Conservation (phyloP, 768 basidiomycete species). For the Xerocomellus chrysenteron region DNA sequence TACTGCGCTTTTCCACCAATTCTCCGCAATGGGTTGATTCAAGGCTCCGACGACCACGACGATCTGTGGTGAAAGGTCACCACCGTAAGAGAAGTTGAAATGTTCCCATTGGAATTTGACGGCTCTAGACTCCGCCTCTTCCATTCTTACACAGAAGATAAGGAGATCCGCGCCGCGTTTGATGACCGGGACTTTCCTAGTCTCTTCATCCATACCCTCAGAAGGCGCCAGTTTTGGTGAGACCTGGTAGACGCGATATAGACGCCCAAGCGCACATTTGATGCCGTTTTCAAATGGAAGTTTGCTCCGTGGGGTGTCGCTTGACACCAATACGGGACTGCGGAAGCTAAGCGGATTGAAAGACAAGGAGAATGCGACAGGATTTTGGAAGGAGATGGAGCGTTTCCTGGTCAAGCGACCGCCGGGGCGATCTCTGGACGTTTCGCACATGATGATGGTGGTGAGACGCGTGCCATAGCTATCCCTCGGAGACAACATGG, state of each 20-base stretch:
- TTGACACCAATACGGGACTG: conserved; percentile 22
- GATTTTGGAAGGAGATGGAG: conserved; percentile 24
- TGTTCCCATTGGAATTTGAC: conserved; percentile 27
- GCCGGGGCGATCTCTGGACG: not conserved
- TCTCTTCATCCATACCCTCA: conserved; percentile 3
- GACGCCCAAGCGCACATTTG: conserved; percentile 5
- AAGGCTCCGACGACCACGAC: conserved; percentile 22
- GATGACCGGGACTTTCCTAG: conserved; percentile 7
- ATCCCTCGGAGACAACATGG: conserved; percentile 20
- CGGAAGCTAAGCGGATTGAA: conserved; percentile 18
- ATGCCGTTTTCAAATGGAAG: conserved; percentile 23
- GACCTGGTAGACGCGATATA: conserved; percentile 28
- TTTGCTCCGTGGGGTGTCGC: conserved; percentile 4
- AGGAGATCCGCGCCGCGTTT: conserved; percentile 28
- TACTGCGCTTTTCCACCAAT: conserved; percentile 20
- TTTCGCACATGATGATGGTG: conserved; percentile 28
- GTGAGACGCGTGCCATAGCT: conserved; percentile 1
- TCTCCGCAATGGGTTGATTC: conserved; percentile 13
- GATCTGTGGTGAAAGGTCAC: conserved; percentile 27
- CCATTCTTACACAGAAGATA: conserved; percentile 21
- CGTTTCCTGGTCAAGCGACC: conserved; percentile 12
- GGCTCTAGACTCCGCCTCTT: not conserved
- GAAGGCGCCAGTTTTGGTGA: not conserved
- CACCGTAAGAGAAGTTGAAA: conserved; percentile 26
- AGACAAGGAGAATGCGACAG: conserved; percentile 17